Conservation (phyloP, 371 early-diverging fungal genomes). For the Syncephalastrum contaminatum region DNA sequence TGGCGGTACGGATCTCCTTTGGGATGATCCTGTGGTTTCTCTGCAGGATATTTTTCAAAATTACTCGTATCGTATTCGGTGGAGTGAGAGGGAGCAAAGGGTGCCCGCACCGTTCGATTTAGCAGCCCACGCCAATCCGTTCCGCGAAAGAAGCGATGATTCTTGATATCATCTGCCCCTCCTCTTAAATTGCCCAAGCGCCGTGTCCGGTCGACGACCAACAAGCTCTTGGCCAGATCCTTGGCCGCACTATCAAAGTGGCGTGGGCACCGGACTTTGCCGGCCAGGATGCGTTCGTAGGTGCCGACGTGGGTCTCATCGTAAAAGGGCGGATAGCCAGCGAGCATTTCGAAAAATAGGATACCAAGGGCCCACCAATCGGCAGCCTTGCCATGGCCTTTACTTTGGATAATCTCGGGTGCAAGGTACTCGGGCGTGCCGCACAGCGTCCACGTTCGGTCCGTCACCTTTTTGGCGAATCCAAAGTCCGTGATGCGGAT, state of each 20-base stretch:
- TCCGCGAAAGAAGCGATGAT: slow-evolving; percentile 85
- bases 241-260: slow-evolving; percentile 77
- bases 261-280: slow-evolving; percentile 72
- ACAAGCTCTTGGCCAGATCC: slow-evolving; percentile 74
- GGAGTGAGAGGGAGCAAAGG: slow-evolving; percentile 59
- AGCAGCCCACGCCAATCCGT: slow-evolving; percentile 84
- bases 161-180: slow-evolving; percentile 64
- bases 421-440: slow-evolving; percentile 99
- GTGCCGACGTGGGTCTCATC: slow-evolving; percentile 91
- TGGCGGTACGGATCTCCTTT: slow-evolving; percentile 44
- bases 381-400: slow-evolving; percentile 95
- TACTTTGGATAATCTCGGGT: slow-evolving; percentile 97
- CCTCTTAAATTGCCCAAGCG: slow-evolving; percentile 68
- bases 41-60: slow-evolving; percentile 67
- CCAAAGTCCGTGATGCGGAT: slow-evolving; percentile 99
- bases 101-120: slow-evolving; percentile 63
- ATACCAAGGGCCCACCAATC: slow-evolving; percentile 99
- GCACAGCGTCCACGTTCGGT: slow-evolving; percentile 92
- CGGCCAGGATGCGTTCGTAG: slow-evolving; percentile 80
- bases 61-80: slow-evolving; percentile 68
- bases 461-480: slow-evolving; percentile 88
- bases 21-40: slow-evolving; percentile 28
- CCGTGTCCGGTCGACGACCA: slow-evolving; percentile 76
- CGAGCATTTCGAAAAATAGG: slow-evolving; percentile 94
- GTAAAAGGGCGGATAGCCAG: slow-evolving; percentile 96